Conservation (phyloP, 345 rosid genomes). For the Moricandia arvensis region DNA sequence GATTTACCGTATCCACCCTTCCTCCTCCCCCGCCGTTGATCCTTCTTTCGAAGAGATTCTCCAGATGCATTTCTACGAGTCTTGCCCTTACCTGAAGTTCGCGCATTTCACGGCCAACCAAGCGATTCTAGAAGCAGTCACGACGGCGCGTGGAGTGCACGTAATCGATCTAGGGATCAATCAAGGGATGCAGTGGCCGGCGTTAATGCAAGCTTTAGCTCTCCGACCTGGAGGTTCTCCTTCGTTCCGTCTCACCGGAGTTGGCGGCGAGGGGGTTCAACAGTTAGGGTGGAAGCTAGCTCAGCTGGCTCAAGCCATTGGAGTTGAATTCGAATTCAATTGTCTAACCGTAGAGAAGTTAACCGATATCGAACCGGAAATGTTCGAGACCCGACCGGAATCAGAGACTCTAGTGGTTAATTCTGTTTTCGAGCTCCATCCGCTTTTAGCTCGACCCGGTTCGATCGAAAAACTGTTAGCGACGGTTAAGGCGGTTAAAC, state of each 20-base stretch:
- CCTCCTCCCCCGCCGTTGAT: constrained; percentile 14
- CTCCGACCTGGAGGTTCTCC: constrained; percentile 83
- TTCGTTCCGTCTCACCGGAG: constrained; percentile 68
- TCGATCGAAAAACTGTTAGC: constrained; percentile 52
- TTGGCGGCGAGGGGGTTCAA: constrained; percentile 44
- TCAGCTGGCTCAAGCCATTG: constrained; percentile 62
- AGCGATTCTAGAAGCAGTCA: constrained; percentile 75
- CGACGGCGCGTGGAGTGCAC: constrained; percentile 68
- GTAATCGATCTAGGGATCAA: constrained; percentile 73
- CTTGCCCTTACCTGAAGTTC: constrained; percentile 80
- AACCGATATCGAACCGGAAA: constrained; percentile 73
- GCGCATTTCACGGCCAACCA: constrained; percentile 96
- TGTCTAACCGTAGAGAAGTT: constrained; percentile 50
- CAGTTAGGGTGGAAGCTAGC: constrained; percentile 65
- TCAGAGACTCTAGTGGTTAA: constrained; percentile 70
- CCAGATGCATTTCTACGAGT: constrained; percentile 76
- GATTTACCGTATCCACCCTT: constrained; percentile 19
- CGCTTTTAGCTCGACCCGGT: constrained; percentile 34
- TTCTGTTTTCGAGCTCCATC: constrained; percentile 77
- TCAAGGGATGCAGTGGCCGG: constrained; percentile 95
- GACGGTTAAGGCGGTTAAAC: constrained; percentile 62
- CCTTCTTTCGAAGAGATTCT: constrained; percentile 50
- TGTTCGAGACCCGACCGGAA: constrained; percentile 59
- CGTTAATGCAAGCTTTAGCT: constrained; percentile 83
- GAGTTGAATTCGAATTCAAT: constrained; percentile 65